A percentile compares a stretch with the other conserved stretches of the same genome.
These are phyloP conservation scores for Gracilaria domingensis DNA, from an alignment of 23 red algal genomes.

Conservation along the genomic window DNA sequence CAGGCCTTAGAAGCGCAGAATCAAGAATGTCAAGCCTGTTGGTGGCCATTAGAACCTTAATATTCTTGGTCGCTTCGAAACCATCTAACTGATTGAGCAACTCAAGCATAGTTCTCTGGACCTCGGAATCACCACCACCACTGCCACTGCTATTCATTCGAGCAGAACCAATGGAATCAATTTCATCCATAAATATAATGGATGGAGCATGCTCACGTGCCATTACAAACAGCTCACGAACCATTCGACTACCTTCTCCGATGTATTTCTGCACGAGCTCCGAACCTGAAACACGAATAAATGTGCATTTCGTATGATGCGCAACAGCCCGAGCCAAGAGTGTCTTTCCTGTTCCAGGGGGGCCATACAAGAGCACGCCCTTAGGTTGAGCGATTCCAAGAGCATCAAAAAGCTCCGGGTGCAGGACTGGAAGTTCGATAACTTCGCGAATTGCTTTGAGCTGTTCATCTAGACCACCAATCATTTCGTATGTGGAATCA, in stretches of 20 bases:
- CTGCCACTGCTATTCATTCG: slow-evolving; percentile 72
- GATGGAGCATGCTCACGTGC: slow-evolving; percentile 58
- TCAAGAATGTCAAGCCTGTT: slow-evolving; percentile 74
- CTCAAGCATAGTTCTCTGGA: slow-evolving; percentile 57
- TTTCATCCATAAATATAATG: slow-evolving; percentile 87
- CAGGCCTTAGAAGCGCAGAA: slow-evolving; percentile 74
- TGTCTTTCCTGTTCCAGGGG: slow-evolving; percentile 94
- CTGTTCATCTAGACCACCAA: slow-evolving; percentile 96
- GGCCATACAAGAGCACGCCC: slow-evolving; percentile 76
- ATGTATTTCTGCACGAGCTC: slow-evolving; percentile 36
- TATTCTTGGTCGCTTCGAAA: slow-evolving; percentile 33
- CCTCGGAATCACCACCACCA: slow-evolving; percentile 80
- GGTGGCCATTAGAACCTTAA: slow-evolving; percentile 84
- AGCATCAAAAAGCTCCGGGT: slow-evolving; percentile 96
- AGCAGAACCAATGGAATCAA: slow-evolving; percentile 74
- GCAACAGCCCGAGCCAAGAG: slow-evolving; percentile 90
- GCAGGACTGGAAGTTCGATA: slow-evolving; percentile 96
- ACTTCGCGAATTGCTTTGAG: slow-evolving; percentile 99
- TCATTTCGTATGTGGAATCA: slow-evolving; percentile 99
- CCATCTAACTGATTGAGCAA: slow-evolving; percentile 61
- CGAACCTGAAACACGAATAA: slow-evolving; percentile 35
- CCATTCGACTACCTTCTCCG: slow-evolving; percentile 46
- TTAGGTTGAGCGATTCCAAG: slow-evolving; percentile 92
- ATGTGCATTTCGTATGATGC: slow-evolving; percentile 36
- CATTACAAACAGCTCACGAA: slow-evolving; percentile 60